Base-by-base conservation (phyloP, 345 rosid species). In the Populus pruinosa region DNA sequence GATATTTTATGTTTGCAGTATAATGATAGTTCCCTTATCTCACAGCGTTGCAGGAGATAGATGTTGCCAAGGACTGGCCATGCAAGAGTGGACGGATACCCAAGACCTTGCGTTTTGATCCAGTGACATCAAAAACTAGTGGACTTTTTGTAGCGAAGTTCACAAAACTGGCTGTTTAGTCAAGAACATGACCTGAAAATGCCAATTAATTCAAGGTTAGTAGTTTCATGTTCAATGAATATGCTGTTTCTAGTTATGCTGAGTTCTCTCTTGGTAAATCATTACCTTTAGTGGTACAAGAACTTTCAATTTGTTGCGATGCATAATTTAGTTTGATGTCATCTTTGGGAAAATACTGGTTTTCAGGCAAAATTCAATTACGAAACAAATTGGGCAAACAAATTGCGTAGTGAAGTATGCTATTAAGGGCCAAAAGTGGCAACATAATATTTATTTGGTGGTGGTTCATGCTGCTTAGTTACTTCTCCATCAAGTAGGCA, bases 131-230 rank as follows among this genome's bases (percentile, higher is more conserved):
- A 64, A 87, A 88, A 86, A 95, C 99, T 47, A 95, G 98, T 75
- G 99, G 99, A 67, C 99, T 95, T 67, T 95, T 93, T 63, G 81
- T 95, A 8, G 98, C 93, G 6, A 96, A 85, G 77, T 86, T 96
- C 80, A 87, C 82, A 62, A 96, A 93, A 83, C 74, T 82, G 50
- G 81, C 79, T 8, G 3, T 14, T 11, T 77, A 72, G 55, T 36
- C 44, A n/a, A 47, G 44, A 10, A 20, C 6, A 16, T 21, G 36
- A 73, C 49, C 27, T 29, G 27, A 10, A 33, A 6, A 23, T 36
- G 55, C 20, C 55, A n/a, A 1, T 25, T 14, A 43, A 70, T 43
- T 35, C 33, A 43, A 62, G 66, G 76, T 47, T 18, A 27, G 29
- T 50, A 39, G 68, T 55, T 61, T 23, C 49, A 50, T 1, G 13